Evolutionary conservation across 2,329 filamentous ascomycete genomes (phyloP), one percentile per base, ranked within the genome.

Genomic region (Colletotrichum melonis): DNA sequence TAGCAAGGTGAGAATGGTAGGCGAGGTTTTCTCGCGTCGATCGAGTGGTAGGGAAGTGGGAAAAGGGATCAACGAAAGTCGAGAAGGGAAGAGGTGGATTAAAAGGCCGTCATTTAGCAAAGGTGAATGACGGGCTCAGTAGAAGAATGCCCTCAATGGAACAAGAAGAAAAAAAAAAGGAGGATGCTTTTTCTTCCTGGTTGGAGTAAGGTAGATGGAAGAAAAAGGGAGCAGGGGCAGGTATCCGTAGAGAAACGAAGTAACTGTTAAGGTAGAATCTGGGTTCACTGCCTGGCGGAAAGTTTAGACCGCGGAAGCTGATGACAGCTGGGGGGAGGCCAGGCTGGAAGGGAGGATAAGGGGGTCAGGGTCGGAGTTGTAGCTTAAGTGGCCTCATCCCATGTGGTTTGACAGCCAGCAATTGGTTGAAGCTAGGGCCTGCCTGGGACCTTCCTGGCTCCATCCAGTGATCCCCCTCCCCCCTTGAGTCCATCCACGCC

Each of bases 1-100:
- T 57, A 26, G 57, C n/a, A 16, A 65, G 42, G 32, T 35, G 42
- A 49, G 42, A 49, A 62, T 58, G 28, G 46, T 14, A 69, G 12
- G 49, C 49, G 28, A 55, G 26, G 49, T 26, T 54, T 67, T 63
- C 56, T 58, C 54, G 26, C 8, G 54, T 65, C 49, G 66, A 38
- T 56, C 42, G 28, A 42, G 28, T 67, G 11, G 63, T 42, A 56
- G 60, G 46, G 69, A 42, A 54, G 63, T 30, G 46, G 42, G 42
- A 59, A 64, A 66, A 26, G 19, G 30, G 62, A 58, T 67, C 59
- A 85, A 85, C 78, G 84, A 86, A 77, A 82, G 83, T 85, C 78
- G 77, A 80, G 83, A 86, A 84, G 78, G 74, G 77, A 79, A 83
- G 81, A 73, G 69, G 71, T 76, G 79, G 78, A 85, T 85, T 85